Evolutionary conservation across 257 asterid genomes (phyloP).

Genomic region (Nicotiana otophora): DNA sequence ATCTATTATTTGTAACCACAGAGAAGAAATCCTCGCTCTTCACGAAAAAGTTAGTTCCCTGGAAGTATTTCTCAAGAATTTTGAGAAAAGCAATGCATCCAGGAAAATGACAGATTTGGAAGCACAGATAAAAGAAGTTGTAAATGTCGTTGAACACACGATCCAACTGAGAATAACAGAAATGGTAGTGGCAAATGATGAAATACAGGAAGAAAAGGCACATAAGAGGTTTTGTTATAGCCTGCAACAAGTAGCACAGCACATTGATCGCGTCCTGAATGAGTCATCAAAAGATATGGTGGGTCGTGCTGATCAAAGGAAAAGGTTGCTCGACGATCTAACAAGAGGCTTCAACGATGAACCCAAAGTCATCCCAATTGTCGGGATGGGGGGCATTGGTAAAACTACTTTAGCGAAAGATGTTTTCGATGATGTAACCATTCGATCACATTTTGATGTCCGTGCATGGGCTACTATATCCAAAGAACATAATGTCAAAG

Average conservation of each 20-base stretch:
- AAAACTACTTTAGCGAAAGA: slow-evolving; percentile 14
- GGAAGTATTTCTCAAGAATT: neutral
- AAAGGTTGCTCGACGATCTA: no score
- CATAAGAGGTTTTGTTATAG: neutral
- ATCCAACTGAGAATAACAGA: no score
- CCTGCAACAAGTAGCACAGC: neutral
- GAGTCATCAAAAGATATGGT: neutral
- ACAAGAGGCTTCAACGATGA: neutral
- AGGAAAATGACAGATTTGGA: no score
- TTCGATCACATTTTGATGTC: neutral
- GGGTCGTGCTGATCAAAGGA: no score
- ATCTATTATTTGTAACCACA: neutral
- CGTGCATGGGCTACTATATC: slow-evolving; percentile 7
- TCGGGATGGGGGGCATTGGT: slow-evolving; percentile 16
- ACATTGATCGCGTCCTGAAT: neutral
- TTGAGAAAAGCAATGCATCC: neutral
- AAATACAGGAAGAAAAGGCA: no score
- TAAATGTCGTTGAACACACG: no score
- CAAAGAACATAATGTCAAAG: neutral
- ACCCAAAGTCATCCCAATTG: neutral
- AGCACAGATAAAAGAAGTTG: no score
- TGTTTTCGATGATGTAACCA: neutral
- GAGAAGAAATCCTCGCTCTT: neutral
- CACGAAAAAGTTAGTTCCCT: neutral
- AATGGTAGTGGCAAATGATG: no score